Base-by-base conservation (phyloP, 2,329 filamentous ascomycete genomes). In the Ascochyta lentis region DNA sequence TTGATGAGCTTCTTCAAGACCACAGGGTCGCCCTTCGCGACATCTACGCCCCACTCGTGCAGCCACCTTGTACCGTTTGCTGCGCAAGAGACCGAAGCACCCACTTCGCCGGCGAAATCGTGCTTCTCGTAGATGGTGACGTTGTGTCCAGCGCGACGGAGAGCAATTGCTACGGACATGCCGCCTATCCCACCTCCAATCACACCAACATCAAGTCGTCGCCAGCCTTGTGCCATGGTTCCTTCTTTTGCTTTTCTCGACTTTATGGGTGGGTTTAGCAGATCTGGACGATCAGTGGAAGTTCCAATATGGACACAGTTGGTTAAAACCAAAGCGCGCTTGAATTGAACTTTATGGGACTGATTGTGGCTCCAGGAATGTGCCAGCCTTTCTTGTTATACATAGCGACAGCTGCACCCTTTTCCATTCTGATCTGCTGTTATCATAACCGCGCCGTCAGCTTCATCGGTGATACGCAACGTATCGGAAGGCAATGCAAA, bases 1-100 rank as follows among this genome's bases (percentile, higher is more conserved):
- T 86, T 88, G 76, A 90, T 89, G 48, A 90, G 80, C 65, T 86
- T 86, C 72, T 80, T 80, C 44, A 90, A 75, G 1, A 89, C 77
- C 1, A 90, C 87, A 0, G 86, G 86, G 54, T 89, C 83, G 8
- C 87, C 88, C 65, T 85, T 85, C 13, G 76, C 76, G 1, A 90
- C 78, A 64, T 90, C 84, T 1, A 90, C 85, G 0, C 78, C 78
- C 88, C 88, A 90, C 69, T 88, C 85, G 58, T 88, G 83, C 7
- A 90, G 76, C 87, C 87, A 90, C 42, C 85, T 80, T 1, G 87
- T 88, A 7, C 87, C 88, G 64, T 90, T 90, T 9, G 88, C 86
- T 1, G 88, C 88, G 64, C 87, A 89, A 4, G 67, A 70, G 2
- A 73, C 61, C 4, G 70, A 72, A 33, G 70, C 70, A 12, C 88